Conservation (phyloP, 73 alveolate species). For the Paramecium caudatum region DNA sequence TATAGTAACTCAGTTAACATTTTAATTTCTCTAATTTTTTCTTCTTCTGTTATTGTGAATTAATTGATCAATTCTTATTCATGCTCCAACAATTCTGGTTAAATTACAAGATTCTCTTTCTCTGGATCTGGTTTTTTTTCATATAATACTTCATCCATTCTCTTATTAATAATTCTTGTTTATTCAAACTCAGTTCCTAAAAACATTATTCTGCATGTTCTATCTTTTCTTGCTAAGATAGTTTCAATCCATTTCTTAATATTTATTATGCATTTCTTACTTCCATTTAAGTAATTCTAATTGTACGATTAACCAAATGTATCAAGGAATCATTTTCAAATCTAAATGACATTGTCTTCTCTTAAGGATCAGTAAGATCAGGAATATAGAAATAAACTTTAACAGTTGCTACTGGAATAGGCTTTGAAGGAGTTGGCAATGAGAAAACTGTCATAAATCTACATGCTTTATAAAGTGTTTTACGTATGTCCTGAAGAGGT, state of each 20-base stretch:
- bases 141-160: conserved; percentile 62
- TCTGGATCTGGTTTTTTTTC: conserved; percentile 49
- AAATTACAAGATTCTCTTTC: background rate
- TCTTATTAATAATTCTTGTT: conserved; percentile 74
- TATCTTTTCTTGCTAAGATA: conserved; percentile 64
- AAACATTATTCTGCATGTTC: conserved; percentile 73
- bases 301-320: conserved; percentile 81
- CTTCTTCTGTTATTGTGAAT: conserved; percentile 38
- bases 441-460: conserved; percentile 83
- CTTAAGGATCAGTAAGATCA: conserved; percentile 80
- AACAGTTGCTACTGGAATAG: conserved; percentile 90
- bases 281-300: conserved; percentile 85
- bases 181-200: conserved; percentile 73
- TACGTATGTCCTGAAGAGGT: conserved; percentile 63
- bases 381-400: conserved; percentile 83
- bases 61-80: conserved; percentile 37
- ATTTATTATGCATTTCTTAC: background rate
- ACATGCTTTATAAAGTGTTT: background rate
- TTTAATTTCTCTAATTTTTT: conserved; percentile 60
- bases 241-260: conserved; percentile 75
- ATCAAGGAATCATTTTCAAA: conserved; percentile 86
- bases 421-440: conserved; percentile 82
- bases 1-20: conserved; percentile 62
- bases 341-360: conserved; percentile 79
- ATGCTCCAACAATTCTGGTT: conserved; percentile 16